These are phyloP conservation scores for Huiozyma sinensis DNA, from an alignment of 805 yeast genomes.

Conservation along the genomic window DNA sequence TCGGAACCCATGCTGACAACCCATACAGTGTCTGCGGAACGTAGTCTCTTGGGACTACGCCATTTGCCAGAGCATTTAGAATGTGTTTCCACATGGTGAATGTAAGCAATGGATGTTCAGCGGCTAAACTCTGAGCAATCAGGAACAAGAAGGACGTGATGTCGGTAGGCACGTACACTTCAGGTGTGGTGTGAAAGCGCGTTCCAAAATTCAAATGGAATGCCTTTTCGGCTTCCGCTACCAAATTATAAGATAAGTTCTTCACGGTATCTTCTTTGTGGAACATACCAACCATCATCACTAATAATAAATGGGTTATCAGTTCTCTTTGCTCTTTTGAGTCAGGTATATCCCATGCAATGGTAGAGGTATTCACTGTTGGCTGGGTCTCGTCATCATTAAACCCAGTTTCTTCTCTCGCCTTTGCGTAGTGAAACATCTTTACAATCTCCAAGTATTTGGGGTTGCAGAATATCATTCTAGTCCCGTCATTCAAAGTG, in stretches of 20 bases:
- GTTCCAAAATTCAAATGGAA: constrained; percentile 53
- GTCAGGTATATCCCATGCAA: constrained; percentile 10
- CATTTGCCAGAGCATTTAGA: constrained; percentile 17
- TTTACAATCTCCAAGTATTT: constrained; percentile 58
- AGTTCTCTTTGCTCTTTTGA: constrained; percentile 29
- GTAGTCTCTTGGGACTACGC: constrained; percentile 12
- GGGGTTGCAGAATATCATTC: constrained; percentile 35
- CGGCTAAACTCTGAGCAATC: constrained; percentile 48
- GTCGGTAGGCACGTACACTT: constrained; percentile 58
- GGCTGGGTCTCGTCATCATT: constrained; percentile 7
- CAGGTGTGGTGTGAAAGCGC: constrained; percentile 42
- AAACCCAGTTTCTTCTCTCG: constrained; percentile 35
- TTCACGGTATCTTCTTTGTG: constrained; percentile 49
- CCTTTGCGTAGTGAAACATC: constrained; percentile 56
- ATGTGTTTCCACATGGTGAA: constrained; percentile 36
- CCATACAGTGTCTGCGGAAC: constrained; percentile 18
- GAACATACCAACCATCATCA: constrained; percentile 59
- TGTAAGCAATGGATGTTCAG: constrained; percentile 47
- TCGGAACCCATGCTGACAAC: constrained; percentile 64
- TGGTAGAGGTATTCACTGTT: not conserved
- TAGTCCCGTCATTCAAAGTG: constrained; percentile 27
- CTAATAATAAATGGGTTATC: constrained; percentile 52
- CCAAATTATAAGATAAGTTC: constrained; percentile 49
- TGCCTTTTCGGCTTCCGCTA: constrained; percentile 50
- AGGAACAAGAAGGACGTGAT: constrained; percentile 49